Percentiles rank a stretch among this genome's conserved stretches.
phyloP scores from a whole-genome alignment of 345 rosid genomes.

The sweet orange (Citrus sinensis) region DVS_A1.0 CM039169.1:32278001-32278500 shows the following conservation, averaged over 20 bases:
- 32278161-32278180: neutral
- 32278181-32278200: too few relatives aligned
- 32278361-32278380: slow-evolving; percentile 74
- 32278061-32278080: too few relatives aligned
- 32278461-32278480: neutral
- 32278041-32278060: too few relatives aligned
- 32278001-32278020: too few relatives aligned
- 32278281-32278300: neutral
- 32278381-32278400: slow-evolving; percentile 54
- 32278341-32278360: slow-evolving; percentile 76
- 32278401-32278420: slow-evolving; percentile 35
- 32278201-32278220: neutral
- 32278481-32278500: slow-evolving; percentile 5
- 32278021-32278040: too few relatives aligned
- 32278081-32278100: too few relatives aligned
- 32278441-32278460: neutral
- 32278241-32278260: too few relatives aligned
- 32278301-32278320: slow-evolving; percentile 26
- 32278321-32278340: slow-evolving; percentile 50
- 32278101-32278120: neutral
- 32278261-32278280: neutral
- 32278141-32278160: neutral
- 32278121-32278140: neutral
- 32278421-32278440: neutral
- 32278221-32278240: neutral